Evolutionary conservation across 257 asterid genomes (phyloP).

Genomic region (Solanum habrochaites): DNA sequence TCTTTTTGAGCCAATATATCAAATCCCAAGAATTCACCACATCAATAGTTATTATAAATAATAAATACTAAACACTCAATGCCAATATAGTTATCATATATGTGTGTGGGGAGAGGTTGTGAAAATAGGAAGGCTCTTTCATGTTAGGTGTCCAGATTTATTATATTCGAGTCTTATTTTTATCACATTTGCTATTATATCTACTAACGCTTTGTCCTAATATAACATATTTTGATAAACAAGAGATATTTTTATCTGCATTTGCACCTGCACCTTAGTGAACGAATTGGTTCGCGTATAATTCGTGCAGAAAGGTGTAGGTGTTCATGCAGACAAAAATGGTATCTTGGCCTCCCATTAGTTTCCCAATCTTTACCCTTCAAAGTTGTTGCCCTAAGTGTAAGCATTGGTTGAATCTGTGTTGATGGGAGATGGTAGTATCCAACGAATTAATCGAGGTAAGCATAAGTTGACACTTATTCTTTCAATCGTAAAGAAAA

Average conservation of each 20-base stretch:
- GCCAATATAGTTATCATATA: neutral
- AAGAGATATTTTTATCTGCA: constrained; percentile 16
- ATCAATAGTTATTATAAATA: neutral
- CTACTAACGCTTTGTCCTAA: neutral
- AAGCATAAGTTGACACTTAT: neutral
- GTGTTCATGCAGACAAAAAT: constrained; percentile 11
- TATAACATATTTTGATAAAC: neutral
- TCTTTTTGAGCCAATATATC: neutral
- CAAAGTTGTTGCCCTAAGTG: neutral
- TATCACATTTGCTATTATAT: neutral
- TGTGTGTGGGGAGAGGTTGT: neutral
- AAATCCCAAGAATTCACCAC: neutral
- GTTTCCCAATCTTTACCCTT: no score
- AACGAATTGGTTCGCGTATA: neutral
- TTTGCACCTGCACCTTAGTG: constrained; percentile 27
- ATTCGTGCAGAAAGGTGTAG: constrained; percentile 8
- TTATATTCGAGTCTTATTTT: neutral
- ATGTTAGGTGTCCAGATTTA: neutral
- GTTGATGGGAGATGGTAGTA: neutral
- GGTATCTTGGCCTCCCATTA: neutral
- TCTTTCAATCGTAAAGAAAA: no score
- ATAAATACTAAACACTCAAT: neutral
- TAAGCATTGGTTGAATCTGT: neutral
- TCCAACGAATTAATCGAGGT: neutral
- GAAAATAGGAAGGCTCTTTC: neutral